Percentiles rank a stretch among this genome's conserved stretches.
phyloP scores from a whole-genome alignment of 257 asterid genomes.

The Solanum gandarillasii region DNA sequence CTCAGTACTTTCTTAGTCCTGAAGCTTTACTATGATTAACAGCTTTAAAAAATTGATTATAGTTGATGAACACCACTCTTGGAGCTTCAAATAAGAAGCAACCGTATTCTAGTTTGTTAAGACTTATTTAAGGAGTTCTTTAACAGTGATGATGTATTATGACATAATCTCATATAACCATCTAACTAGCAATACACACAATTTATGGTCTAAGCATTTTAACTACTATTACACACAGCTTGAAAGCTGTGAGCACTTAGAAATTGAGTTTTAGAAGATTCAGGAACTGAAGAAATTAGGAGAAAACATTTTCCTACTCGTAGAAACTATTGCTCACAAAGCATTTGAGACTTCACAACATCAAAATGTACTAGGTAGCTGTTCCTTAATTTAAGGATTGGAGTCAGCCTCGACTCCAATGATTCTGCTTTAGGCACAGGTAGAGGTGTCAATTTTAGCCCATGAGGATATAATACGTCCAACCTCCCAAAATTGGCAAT shows the following conservation, averaged over 20 bases:
- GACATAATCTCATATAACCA: neutral
- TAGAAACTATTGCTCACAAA: neutral
- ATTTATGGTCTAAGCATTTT: neutral
- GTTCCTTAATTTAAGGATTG: neutral
- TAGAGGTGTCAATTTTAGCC: neutral
- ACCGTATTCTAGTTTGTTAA: neutral
- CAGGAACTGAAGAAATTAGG: neutral
- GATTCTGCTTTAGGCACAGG: neutral
- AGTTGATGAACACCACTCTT: neutral
- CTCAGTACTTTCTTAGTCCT: neutral
- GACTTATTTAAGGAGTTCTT: neutral
- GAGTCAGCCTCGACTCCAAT: neutral
- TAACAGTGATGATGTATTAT: neutral
- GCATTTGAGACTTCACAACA: neutral
- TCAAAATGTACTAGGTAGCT: neutral
- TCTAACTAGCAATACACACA: neutral
- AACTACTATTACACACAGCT: neutral
- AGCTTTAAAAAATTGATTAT: neutral
- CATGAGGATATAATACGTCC: neutral
- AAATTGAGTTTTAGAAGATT: neutral
- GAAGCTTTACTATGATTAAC: neutral
- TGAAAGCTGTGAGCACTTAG: neutral
- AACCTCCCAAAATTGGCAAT: neutral
- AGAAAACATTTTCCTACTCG: neutral
- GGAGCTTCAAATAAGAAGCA: neutral